A percentile compares a stretch with the other conserved stretches of the same genome.
Evolutionary conservation across 108 stramenopile genomes (phyloP).

Genomic region (Discostella stelligeroides): DNA sequence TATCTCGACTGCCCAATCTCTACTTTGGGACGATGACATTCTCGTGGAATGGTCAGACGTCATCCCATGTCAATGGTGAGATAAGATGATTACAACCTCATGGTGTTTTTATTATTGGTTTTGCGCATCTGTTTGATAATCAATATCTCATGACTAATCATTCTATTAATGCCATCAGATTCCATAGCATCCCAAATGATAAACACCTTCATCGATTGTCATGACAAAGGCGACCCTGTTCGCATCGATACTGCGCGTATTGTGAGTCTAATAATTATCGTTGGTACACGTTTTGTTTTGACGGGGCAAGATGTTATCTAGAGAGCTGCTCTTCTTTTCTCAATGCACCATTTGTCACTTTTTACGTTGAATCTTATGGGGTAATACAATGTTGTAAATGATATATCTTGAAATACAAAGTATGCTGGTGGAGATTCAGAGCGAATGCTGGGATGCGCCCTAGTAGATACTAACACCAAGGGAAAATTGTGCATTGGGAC

Average conservation of each 20-base stretch:
- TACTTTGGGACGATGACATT: slow-evolving; percentile 93
- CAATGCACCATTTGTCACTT: no score
- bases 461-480: slow-evolving; percentile 16
- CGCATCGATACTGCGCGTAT: slow-evolving; percentile 84
- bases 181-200: slow-evolving; percentile 38
- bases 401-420: background rate
- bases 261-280: no score
- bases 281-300: no score
- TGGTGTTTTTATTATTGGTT: background rate
- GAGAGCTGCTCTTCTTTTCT: no score
- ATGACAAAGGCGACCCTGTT: slow-evolving; percentile 15
- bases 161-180: no score
- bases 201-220: slow-evolving; percentile 24
- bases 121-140: no score
- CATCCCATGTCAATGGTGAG: slow-evolving; percentile 60
- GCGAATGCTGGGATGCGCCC: slow-evolving; percentile 54
- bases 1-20: slow-evolving; percentile 59
- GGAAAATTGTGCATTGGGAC: slow-evolving; percentile 51
- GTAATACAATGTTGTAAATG: no score
- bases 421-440: slow-evolving; percentile 89
- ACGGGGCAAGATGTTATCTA: no score
- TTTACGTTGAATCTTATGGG: no score
- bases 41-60: slow-evolving; percentile 79
- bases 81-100: background rate
- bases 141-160: no score